A percentile compares a stretch with the other conserved stretches of the same genome.
phyloP scores from a whole-genome alignment of 164 flowering plant genomes.

The Euptelea pleiosperma region DNA sequence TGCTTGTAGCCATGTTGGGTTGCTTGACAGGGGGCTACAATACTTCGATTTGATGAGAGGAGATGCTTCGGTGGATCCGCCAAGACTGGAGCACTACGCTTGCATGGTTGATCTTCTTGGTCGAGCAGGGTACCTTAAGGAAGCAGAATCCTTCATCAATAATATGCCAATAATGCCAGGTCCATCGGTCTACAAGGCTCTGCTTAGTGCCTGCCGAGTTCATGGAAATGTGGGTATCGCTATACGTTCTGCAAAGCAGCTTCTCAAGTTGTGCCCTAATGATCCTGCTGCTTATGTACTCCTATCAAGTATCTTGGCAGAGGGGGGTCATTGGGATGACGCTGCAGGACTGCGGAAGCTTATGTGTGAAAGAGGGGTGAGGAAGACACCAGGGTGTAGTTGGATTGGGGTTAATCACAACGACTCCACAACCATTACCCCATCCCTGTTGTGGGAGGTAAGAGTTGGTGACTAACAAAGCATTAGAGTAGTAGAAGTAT shows the following conservation, averaged over 20 bases:
- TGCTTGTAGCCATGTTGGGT: slow-evolving; percentile 60
- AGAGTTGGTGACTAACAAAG: too few species aligned
- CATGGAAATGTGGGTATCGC: slow-evolving; percentile 49
- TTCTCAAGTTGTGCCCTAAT: slow-evolving; percentile 36
- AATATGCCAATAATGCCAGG: slow-evolving; percentile 43
- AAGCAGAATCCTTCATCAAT: slow-evolving; percentile 46
- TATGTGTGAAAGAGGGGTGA: slow-evolving; percentile 44
- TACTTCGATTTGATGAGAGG: slow-evolving; percentile 41
- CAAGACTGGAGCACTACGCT: slow-evolving; percentile 43
- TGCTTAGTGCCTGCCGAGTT: slow-evolving; percentile 46
- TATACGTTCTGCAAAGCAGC: slow-evolving; percentile 31
- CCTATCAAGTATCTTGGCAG: slow-evolving; percentile 38
- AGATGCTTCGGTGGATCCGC: slow-evolving; percentile 18
- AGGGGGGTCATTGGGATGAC: slow-evolving; percentile 41
- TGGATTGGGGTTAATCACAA: slow-evolving; percentile 28
- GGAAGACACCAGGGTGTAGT: slow-evolving; percentile 49
- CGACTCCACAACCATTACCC: background rate
- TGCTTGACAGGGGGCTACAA: slow-evolving; percentile 42
- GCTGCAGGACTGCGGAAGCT: slow-evolving; percentile 36
- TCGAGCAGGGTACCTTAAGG: slow-evolving; percentile 43
- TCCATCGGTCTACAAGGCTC: slow-evolving; percentile 35
- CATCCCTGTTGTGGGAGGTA: too few species aligned
- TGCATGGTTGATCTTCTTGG: slow-evolving; percentile 45
- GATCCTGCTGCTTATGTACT: slow-evolving; percentile 51
- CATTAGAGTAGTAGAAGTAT: too few species aligned